Percentiles rank a stretch among this genome's conserved stretches.
Evolutionary conservation across 176 grass and related monocot species (phyloP).

Genomic region (Cenchrus americanus): DNA sequence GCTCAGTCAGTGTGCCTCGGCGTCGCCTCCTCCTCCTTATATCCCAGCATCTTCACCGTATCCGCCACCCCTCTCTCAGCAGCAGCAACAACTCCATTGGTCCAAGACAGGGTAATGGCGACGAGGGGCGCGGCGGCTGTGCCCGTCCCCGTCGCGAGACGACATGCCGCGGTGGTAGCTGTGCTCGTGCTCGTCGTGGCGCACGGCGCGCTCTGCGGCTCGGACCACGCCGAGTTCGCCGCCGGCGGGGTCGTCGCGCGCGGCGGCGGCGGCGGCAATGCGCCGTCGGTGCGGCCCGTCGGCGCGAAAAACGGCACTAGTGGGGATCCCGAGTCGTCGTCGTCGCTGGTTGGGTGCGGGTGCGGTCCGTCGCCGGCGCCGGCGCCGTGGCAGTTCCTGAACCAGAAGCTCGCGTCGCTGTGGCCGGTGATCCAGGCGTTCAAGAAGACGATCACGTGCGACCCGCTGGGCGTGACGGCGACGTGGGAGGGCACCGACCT

Average conservation of each 20-base stretch:
- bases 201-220: background rate
- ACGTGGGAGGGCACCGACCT: constrained; percentile 52
- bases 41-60: background rate
- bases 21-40: background rate
- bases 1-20: background rate
- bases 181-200: background rate
- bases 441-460: constrained; percentile 69
- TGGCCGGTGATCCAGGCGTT: constrained; percentile 76
- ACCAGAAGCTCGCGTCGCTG: constrained; percentile 42
- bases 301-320: background rate
- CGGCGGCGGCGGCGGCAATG: background rate
- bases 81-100: background rate
- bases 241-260: background rate
- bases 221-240: background rate
- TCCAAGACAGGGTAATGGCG: constrained; percentile 20
- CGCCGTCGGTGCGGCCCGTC: background rate
- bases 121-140: background rate
- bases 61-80: background rate
- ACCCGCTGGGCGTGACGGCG: constrained; percentile 42
- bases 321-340: background rate
- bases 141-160: background rate
- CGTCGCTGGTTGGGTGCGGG: background rate
- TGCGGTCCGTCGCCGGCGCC: constrained; percentile 24
- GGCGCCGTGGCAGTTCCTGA: constrained; percentile 36
- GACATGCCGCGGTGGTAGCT: background rate